Evolutionary conservation across 768 basidiomycete species (phyloP).

Genomic region (Tubosaeta sp.): DNA sequence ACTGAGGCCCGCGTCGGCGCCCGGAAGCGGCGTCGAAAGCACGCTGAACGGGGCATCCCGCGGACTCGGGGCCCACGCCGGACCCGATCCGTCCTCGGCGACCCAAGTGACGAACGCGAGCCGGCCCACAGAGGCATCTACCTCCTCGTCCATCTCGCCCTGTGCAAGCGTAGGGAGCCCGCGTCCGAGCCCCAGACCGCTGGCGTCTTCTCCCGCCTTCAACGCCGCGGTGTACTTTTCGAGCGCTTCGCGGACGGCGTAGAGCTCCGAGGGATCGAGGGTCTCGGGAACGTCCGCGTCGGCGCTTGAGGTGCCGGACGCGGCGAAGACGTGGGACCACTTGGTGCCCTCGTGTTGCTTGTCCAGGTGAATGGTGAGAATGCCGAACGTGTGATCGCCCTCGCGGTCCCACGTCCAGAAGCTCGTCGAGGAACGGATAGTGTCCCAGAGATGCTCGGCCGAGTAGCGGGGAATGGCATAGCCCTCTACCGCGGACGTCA

Average conservation of each 20-base stretch:
- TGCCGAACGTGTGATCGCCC: conserved; percentile 59
- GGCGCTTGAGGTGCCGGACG: conserved; percentile 33
- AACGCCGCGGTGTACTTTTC: conserved; percentile 80
- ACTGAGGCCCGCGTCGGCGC: conserved; percentile 33
- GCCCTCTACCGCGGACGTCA: conserved; percentile 25
- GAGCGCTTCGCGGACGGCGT: conserved; percentile 71
- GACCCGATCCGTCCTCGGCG: conserved; percentile 42
- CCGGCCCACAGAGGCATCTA: conserved; percentile 71
- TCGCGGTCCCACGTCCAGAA: conserved; percentile 92
- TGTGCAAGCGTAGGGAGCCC: conserved; percentile 77
- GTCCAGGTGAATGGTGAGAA: conserved; percentile 81
- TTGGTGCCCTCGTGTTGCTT: conserved; percentile 79
- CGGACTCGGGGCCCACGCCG: conserved; percentile 38
- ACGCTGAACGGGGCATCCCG: conserved; percentile 42
- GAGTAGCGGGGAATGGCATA: conserved; percentile 55
- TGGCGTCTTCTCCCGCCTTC: conserved; percentile 52
- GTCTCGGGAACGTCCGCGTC: conserved; percentile 76
- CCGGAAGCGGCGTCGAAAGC: conserved; percentile 72
- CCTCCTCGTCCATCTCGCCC: conserved; percentile 90
- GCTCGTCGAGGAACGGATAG: conserved; percentile 70
- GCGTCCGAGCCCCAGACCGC: conserved; percentile 58
- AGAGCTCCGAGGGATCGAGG: conserved; percentile 79
- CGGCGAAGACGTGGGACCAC: conserved; percentile 84
- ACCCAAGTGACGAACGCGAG: conserved; percentile 67
- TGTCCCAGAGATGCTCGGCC: conserved; percentile 70